These are phyloP conservation scores for Russula lepida DNA, from an alignment of 768 basidiomycete genomes.

Conservation along the genomic window DNA sequence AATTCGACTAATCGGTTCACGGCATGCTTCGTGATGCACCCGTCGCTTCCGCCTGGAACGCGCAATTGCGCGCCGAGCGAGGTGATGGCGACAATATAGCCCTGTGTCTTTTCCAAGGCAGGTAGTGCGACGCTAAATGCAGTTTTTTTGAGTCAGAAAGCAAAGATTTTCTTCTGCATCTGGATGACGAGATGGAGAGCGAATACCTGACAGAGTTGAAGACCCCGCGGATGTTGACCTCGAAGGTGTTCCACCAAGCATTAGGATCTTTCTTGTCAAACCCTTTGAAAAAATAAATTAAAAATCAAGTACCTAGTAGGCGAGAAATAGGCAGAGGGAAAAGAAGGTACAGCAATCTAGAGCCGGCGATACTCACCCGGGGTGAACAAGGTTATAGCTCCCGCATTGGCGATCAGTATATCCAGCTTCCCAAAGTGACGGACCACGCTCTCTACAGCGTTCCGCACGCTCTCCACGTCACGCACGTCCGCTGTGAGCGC, in stretches of 20 bases:
- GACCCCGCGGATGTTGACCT: slow-evolving; percentile 8
- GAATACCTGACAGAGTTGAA: slow-evolving; percentile 5
- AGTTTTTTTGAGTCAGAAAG: too few relatives aligned
- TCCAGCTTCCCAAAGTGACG: slow-evolving; percentile 6
- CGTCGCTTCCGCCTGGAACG: slow-evolving; percentile 4
- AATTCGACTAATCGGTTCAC: slow-evolving; percentile 12
- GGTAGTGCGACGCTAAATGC: background rate
- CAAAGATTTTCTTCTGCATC: too few relatives aligned
- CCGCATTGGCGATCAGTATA: slow-evolving; percentile 5
- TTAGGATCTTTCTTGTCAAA: slow-evolving; percentile 2
- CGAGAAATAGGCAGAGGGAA: too few relatives aligned
- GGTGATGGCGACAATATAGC: background rate
- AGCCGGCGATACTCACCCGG: too few relatives aligned
- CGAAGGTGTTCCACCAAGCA: slow-evolving; percentile 10
- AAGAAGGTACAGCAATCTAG: too few relatives aligned
- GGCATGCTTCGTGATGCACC: background rate
- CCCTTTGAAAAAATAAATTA: background rate
- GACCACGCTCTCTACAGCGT: background rate
- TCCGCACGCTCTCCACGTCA: background rate
- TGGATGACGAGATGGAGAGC: too few relatives aligned
- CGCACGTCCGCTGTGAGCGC: slow-evolving; percentile 1
- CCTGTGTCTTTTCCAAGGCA: background rate
- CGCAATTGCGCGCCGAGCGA: background rate
- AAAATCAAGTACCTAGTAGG: too few relatives aligned
- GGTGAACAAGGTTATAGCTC: background rate